Evolutionary conservation across 306 rosid species (phyloP), one percentile per base, ranked within the genome.

Genomic region (Quercus engelmannii): DNA sequence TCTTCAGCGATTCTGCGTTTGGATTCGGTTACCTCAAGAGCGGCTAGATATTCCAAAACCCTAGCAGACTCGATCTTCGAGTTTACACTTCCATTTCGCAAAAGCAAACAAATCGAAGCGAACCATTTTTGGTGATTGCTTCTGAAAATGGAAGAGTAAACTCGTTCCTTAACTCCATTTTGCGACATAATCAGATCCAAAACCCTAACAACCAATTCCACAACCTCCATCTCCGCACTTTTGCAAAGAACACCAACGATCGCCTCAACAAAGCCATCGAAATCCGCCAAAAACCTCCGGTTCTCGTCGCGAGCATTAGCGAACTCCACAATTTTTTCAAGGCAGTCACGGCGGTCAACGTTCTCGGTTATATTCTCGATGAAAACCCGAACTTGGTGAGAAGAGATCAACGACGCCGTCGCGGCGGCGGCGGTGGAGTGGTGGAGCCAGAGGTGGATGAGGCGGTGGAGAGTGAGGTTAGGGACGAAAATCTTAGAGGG

Each of bases 391-490:
- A 83, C 69, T 14, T 83, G 83, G 8, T 83, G 81, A 15, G 63
- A 23, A 56, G 86, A 76, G 43, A 80, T 4, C 35, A 58, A 25
- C 3, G 76, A 72, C 11, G 83, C 46, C 46, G 46, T 41, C 46
- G 46, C 46, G 3, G 46, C 3, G 55, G 28, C 38, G 75, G 76
- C 75, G 76, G 74, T 73, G 76, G 14, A 41, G 46, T 88, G 78
- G 56, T 77, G 88, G 67, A 82, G 83, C 92, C 91, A 87, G 73
- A 87, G 88, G 75, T 77, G 84, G 72, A 87, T 87, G 69, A 87
- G 82, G 74, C 92, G 88, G 75, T 86, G 90, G 57, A 89, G 80
- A 6, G 88, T 89, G 81, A 86, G 91, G 83, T 89, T 89, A 49
- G 93, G 91, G 23, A 85, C 77, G 78, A 87, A 70, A 80, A 87